Base-by-base conservation (phyloP, 2,329 filamentous ascomycete genomes). In the Colletotrichum endophyticum region DNA sequence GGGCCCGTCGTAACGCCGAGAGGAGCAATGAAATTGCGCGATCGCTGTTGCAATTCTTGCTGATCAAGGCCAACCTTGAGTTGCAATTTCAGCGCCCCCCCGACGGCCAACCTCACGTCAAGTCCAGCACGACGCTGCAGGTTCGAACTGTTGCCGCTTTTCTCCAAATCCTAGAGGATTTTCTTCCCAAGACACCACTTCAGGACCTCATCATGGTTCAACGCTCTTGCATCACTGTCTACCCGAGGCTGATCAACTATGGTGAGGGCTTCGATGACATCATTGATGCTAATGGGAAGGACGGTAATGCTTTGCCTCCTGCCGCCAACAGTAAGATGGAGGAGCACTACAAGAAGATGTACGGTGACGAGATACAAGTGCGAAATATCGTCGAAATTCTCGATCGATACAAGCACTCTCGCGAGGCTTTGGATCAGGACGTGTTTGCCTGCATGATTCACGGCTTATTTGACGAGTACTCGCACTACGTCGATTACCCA, bases 391-490 rank as follows among this genome's bases (percentile, higher is more conserved):
- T 99, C 68, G 93, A 95, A 77, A 92, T 95, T 53, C 91, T 99
- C 81, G 93, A 95, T 78, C 91, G 92, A 72, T 98, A 98, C 87
- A 99, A 99, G 84, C 93, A 93, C 72, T 99, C 98, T 1, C 92
- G 92, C 64, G 94, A 97, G 76, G 91, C 95, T 3, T 88, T 94
- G 19, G 95, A 98, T 77, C 97, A 99, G 83, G 97, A 99, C 83
- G 91, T 98, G 8, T 99, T 99, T 83, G 95, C 96, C 16, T 98
- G 96, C 86, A 99, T 99, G 96, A 98, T 99, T 44, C 96, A 98
- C 81, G 97, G 97, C 1, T 88, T 99, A 6, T 98, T 99, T 80
- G 97, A 99, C 81, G 97, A 99, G 86, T 99, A 98, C 84, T 94
- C 94, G 72, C 98, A 98, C 82, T 99, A 98, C 83, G 92, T 94